These are phyloP conservation scores for Neurospora sp. DNA, from an alignment of 495 filamentous ascomycete species.

Conservation along the genomic window DNA sequence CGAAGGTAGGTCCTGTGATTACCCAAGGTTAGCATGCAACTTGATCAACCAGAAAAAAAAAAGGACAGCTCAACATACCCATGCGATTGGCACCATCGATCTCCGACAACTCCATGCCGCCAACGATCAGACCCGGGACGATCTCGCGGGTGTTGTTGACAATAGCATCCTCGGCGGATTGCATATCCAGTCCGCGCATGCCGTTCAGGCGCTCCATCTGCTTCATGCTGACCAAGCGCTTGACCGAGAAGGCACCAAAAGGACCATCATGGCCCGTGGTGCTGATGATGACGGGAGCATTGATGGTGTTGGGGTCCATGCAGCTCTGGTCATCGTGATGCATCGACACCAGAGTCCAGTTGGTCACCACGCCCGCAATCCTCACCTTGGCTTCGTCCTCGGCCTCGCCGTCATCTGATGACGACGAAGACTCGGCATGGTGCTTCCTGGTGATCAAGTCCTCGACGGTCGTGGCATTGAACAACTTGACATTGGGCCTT, in stretches of 20 bases:
- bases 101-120: conserved; percentile 87
- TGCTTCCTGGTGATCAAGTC: conserved; percentile 70
- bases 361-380: conserved; percentile 82
- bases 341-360: conserved; percentile 86
- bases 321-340: conserved; percentile 79
- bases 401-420: conserved; percentile 23
- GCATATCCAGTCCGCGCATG: conserved; percentile 90
- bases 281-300: conserved; percentile 72
- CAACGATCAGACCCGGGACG: conserved; percentile 77
- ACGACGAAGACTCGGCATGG: background rate
- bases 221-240: conserved; percentile 75
- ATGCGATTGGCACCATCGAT: conserved; percentile 84
- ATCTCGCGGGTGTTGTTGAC: conserved; percentile 83
- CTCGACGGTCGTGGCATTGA: conserved; percentile 87
- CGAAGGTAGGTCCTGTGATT: conserved; percentile 44
- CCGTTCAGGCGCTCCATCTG: conserved; percentile 71
- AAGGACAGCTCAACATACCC: conserved; percentile 31
- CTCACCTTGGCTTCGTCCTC: conserved; percentile 37
- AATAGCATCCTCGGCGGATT: conserved; percentile 78
- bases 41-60: background rate
- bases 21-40: background rate
- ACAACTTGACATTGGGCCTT: conserved; percentile 88
- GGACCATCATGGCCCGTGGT: conserved; percentile 86
- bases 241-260: conserved; percentile 81
- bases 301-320: conserved; percentile 96